These are phyloP conservation scores for Calocybe cyanea DNA, from an alignment of 768 basidiomycete species.

Conservation along the genomic window DNA sequence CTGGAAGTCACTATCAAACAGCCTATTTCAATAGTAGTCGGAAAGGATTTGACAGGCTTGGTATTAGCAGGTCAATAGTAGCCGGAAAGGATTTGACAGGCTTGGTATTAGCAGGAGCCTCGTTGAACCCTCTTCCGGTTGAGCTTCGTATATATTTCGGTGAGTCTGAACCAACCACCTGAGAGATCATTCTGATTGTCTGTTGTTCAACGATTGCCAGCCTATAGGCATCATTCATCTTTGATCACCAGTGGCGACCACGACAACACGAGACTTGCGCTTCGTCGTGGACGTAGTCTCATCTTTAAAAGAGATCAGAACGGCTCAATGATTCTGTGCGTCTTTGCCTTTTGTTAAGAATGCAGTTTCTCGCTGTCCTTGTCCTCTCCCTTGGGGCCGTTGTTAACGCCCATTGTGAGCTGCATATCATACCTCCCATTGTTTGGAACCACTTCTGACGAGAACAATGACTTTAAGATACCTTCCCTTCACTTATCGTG, in stretches of 20 bases:
- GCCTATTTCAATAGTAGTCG: too few relatives aligned
- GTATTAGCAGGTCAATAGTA: too few relatives aligned
- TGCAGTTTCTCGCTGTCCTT: not conserved
- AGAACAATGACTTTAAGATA: conserved; percentile 9
- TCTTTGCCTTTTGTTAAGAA: not conserved
- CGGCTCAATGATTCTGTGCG: not conserved
- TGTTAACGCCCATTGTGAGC: conserved; percentile 13
- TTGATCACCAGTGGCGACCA: not conserved
- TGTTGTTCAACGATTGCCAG: not conserved
- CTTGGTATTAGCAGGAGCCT: too few relatives aligned
- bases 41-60: too few relatives aligned
- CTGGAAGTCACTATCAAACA: too few relatives aligned
- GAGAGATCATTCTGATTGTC: not conserved
- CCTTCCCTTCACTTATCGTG: conserved; percentile 16
- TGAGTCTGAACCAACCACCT: not conserved
- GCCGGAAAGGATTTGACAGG: too few relatives aligned
- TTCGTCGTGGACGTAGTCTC: too few relatives aligned
- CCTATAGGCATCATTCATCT: not conserved
- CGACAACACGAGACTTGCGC: not conserved
- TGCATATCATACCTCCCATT: not conserved
- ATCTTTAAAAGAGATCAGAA: too few relatives aligned
- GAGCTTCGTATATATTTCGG: conserved; percentile 5
- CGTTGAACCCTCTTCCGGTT: not conserved
- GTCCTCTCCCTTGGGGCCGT: conserved; percentile 1
- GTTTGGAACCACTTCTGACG: not conserved